Evolutionary conservation across 2,329 filamentous ascomycete species (phyloP), one percentile per base, ranked within the genome.

Genomic region (Penicillium sp.): DNA sequence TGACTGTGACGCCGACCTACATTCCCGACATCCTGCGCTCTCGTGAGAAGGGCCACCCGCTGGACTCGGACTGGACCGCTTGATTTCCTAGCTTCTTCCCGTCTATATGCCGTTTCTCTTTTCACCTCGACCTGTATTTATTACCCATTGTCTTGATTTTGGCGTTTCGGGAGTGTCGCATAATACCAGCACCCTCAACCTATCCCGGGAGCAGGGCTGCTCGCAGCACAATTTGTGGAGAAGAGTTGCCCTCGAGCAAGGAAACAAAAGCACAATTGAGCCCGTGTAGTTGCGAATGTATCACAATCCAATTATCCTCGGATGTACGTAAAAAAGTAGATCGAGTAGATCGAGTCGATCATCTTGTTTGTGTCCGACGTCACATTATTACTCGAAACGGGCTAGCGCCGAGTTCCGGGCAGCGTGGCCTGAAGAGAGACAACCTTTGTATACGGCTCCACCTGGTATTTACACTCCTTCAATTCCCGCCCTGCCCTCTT

Each of bases 31-130:
- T 66, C 45, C 55, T 69, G 50, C 65, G 61, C 44, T 67, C 64
- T 39, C 52, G 63, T 22, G 56, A 66, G 60, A 72, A 73, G 62
- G 70, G 71, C 9, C 74, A 76, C 61, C 74, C 74, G 39, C 64
- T 74, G 46, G 74, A 76, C 60, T 75, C 73, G 42, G 74, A 76
- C 60, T 76, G 74, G 74, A 70, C 69, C 48, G 72, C 71, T 25
- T 74, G 53, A 60, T 44, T 31, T 36, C 44, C 4, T 44, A 28
- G 24, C 35, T 41, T 43, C 20, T 16, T 47, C 39, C 39, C 35
- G 49, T 52, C 40, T 47, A 44, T 38, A 51, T 48, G 42, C 51
- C 50, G 46, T 48, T 50, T 54, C 25, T 50, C 28, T 47, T 50
- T 55, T 55, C 48, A 48, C 48, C 51, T 61, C 60, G 62, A 58